Base-by-base conservation (phyloP, 2,329 filamentous ascomycete species). In the Trichoderma sp. region DNA sequence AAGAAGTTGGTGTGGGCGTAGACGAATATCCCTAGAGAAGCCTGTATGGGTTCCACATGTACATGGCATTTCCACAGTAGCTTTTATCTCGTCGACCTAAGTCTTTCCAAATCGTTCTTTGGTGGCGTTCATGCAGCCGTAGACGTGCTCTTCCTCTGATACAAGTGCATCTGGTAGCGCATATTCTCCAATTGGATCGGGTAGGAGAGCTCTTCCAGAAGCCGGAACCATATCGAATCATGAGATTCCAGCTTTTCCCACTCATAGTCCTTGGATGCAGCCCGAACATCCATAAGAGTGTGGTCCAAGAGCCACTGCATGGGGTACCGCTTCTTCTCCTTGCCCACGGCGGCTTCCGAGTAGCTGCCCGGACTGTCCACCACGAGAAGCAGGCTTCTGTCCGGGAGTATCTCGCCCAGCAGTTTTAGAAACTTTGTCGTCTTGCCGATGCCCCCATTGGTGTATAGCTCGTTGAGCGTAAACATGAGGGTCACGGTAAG, bases 281-380 rank as follows among this genome's bases (percentile, higher is more conserved):
- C 73, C 30, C 77, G 73, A 46, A 73, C 78, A 52, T 84, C 76
- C 14, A 93, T 78, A 24, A 99, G 80, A 2, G 93, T 91, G 76
- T 96, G 91, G 75, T 97, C 91, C 2, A 99, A 83, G 18, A 99
- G 82, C 90, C 94, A 97, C 74, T 92, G 90, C 94, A 97, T 98
- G 0, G 95, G 95, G 77, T 98, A 98, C 70, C 86, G 89, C 71
- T 86, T 86, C 75, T 81, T 80, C 56, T 84, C 82, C 70, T 84
- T 85, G 4, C 90, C 90, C 0, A 97, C 79, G 0, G 87, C 87
- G 4, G 96, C 86, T 68, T 94, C 93, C 0, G 94, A 96, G 79
- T 98, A 98, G 79, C 91, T 96, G 0, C 96, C 96, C 0, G 96
- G 93, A 73, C 93, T 97, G 78, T 99, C 95, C 4, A 97, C 90